Evolutionary conservation across 2,329 filamentous ascomycete genomes (phyloP).

Genomic region (Phialophora verrucosa): DNA sequence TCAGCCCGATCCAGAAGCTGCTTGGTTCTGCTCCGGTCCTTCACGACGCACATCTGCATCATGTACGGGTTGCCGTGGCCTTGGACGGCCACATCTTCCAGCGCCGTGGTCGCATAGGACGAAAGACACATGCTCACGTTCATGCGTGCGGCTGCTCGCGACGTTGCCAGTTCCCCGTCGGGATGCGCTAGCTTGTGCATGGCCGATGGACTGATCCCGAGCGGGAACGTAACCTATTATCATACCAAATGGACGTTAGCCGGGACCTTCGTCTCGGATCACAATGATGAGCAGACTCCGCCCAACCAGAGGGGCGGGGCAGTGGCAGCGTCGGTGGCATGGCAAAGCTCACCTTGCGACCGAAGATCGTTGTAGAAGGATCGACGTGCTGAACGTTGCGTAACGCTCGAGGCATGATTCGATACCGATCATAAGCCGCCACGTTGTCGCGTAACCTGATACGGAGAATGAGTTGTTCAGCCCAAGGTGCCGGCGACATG

Average conservation of each 20-base stretch:
- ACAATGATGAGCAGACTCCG: too few relatives aligned
- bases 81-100: constrained; percentile 52
- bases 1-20: constrained; percentile 48
- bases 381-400: constrained; percentile 46
- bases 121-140: constrained; percentile 57
- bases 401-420: constrained; percentile 49
- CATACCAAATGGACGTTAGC: background rate
- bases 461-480: too few relatives aligned
- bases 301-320: too few relatives aligned
- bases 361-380: constrained; percentile 53
- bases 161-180: constrained; percentile 59
- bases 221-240: constrained; percentile 52
- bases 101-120: constrained; percentile 51
- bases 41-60: constrained; percentile 27
- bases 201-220: constrained; percentile 61
- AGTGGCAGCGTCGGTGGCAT: too few relatives aligned
- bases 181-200: constrained; percentile 59
- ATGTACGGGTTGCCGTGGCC: too few relatives aligned
- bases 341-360: constrained; percentile 40
- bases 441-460: constrained; percentile 47
- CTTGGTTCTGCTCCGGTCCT: constrained; percentile 45
- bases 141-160: constrained; percentile 52
- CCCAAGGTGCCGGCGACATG: too few relatives aligned
- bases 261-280: too few relatives aligned
- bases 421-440: constrained; percentile 57